Conservation (phyloP, 768 basidiomycete genomes). For the Cystoderma amianthinum region DNA sequence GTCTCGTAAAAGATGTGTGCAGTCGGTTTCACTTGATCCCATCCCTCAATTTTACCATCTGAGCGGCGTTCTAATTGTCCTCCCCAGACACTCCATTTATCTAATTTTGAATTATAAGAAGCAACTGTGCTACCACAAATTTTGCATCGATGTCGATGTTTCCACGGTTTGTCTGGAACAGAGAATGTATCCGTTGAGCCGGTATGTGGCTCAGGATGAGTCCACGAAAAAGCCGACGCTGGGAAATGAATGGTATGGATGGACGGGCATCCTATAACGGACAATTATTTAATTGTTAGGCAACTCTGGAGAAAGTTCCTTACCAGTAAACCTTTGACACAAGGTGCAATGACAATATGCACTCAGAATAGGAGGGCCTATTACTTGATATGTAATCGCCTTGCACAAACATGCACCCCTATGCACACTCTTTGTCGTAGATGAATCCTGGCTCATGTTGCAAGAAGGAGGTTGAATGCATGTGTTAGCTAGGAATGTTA, state of each 20-base stretch:
- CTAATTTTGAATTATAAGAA: slow-evolving; percentile 40
- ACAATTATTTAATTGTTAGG: slow-evolving; percentile 2
- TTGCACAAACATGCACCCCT: slow-evolving; percentile 57
- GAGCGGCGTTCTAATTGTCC: slow-evolving; percentile 46
- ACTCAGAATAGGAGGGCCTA: slow-evolving; percentile 41
- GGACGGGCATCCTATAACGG: slow-evolving; percentile 45
- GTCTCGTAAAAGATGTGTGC: slow-evolving; percentile 65
- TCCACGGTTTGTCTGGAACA: slow-evolving; percentile 45
- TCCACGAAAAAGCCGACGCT: slow-evolving; percentile 47
- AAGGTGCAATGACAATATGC: slow-evolving; percentile 67
- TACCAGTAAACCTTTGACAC: slow-evolving; percentile 59
- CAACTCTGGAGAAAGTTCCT: slow-evolving; percentile 7
- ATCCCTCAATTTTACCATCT: slow-evolving; percentile 40
- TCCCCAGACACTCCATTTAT: slow-evolving; percentile 54
- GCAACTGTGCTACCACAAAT: slow-evolving; percentile 49
- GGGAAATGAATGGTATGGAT: slow-evolving; percentile 56
- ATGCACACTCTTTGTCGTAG: slow-evolving; percentile 13
- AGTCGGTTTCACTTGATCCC: slow-evolving; percentile 54
- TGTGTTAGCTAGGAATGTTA: too few relatives aligned
- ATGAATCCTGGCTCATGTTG: too few relatives aligned
- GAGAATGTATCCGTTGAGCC: slow-evolving; percentile 37
- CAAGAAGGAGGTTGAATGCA: too few relatives aligned
- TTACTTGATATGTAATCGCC: slow-evolving; percentile 37
- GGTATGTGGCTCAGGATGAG: slow-evolving; percentile 25
- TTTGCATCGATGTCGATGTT: slow-evolving; percentile 59